Evolutionary conservation across 257 asterid species (phyloP).

Genomic region (Nicotiana obtusifolia): DNA sequence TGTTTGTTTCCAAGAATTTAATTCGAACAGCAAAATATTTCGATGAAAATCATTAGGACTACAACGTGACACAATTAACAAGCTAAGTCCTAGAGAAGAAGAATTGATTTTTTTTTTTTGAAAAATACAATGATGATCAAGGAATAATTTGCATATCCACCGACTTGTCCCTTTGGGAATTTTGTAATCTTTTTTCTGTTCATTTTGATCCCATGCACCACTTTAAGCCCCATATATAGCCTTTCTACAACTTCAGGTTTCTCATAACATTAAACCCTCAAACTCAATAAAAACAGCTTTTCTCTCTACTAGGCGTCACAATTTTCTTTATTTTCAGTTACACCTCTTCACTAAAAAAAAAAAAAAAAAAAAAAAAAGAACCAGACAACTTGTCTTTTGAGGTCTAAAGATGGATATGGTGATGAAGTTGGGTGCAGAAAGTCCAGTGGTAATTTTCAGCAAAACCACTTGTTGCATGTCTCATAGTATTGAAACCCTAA

Average conservation of each 20-base stretch:
- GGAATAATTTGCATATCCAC: not conserved
- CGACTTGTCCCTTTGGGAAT: not conserved
- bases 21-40: too few species aligned
- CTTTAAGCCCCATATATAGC: not conserved
- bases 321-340: not conserved
- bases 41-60: too few species aligned
- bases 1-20: too few species aligned
- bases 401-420: not conserved
- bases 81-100: too few species aligned
- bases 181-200: not conserved
- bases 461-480: conserved; percentile 5
- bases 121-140: not conserved
- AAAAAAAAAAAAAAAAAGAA: not conserved
- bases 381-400: too few species aligned
- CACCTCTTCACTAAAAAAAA: not conserved
- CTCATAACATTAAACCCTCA: not conserved
- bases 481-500: conserved; percentile 5
- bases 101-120: not conserved
- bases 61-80: too few species aligned
- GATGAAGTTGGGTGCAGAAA: conserved; percentile 7
- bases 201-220: not conserved
- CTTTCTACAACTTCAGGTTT: not conserved
- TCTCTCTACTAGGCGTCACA: not conserved
- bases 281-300: not conserved
- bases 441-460: conserved; percentile 2